Evolutionary conservation across 2,329 filamentous ascomycete species (phyloP).

Genomic region (Neofusicoccum cordaticola): DNA sequence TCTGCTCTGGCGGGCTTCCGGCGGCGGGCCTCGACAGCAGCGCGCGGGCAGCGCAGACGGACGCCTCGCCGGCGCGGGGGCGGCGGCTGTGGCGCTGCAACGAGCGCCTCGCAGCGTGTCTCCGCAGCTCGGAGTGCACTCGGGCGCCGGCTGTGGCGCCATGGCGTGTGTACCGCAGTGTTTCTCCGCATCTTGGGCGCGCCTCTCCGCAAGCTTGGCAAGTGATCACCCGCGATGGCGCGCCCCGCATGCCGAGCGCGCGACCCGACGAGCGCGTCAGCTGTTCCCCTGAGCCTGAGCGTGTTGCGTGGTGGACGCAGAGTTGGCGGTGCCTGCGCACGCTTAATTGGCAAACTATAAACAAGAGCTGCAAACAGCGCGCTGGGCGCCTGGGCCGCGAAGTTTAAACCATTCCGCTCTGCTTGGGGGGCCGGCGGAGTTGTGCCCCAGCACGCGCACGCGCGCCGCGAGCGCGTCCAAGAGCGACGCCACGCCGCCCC

Average conservation of each 20-base stretch:
- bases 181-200: not conserved
- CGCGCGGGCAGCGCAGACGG: too few species aligned
- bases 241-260: not conserved
- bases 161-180: not conserved
- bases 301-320: not conserved
- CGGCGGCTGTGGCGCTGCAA: not conserved
- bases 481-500: not conserved
- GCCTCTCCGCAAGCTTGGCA: not conserved
- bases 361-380: not conserved
- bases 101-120: not conserved
- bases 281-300: not conserved
- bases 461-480: not conserved
- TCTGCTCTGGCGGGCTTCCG: not conserved
- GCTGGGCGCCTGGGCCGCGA: not conserved
- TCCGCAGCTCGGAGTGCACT: not conserved
- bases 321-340: not conserved
- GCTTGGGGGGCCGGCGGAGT: too few species aligned
- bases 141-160: conserved; percentile 8
- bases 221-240: not conserved
- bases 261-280: not conserved
- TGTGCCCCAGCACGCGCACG: not conserved
- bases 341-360: not conserved
- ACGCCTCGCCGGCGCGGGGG: too few species aligned
- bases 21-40: not conserved
- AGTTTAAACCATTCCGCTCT: not conserved